Percentiles rank a stretch among this genome's conserved stretches.
Evolutionary conservation across 2,329 filamentous ascomycete species (phyloP).

Genomic region (Colletotrichum brevisporum): DNA sequence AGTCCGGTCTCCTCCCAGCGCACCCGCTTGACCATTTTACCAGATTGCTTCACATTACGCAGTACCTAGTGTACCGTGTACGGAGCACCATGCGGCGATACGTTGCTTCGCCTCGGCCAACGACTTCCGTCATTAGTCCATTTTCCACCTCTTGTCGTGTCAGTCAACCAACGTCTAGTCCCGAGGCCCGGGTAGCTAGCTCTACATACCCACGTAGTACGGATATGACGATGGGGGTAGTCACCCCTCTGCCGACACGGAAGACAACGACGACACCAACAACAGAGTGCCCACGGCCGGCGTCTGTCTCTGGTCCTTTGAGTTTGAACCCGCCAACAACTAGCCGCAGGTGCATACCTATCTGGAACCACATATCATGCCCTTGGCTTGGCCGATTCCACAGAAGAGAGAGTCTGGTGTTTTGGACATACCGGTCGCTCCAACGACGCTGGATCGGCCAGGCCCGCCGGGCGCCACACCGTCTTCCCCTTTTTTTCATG

Average conservation of each 20-base stretch:
- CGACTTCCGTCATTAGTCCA: background rate
- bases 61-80: background rate
- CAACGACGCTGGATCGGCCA: conserved; percentile 30
- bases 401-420: conserved; percentile 20
- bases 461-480: conserved; percentile 25
- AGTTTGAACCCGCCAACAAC: conserved; percentile 26
- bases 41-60: conserved; percentile 10
- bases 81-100: too few relatives aligned
- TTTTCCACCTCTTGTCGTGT: conserved; percentile 17
- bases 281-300: conserved; percentile 15
- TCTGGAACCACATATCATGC: background rate
- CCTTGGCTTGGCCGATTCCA: conserved; percentile 18
- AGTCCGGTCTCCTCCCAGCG: background rate
- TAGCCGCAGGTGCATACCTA: conserved; percentile 12
- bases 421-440: conserved; percentile 25
- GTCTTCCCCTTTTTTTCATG: conserved; percentile 15
- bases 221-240: conserved; percentile 5
- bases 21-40: conserved; percentile 9
- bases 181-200: conserved; percentile 4
- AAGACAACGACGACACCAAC: background rate
- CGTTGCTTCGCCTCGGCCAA: conserved; percentile 12
- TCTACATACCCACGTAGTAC: too few relatives aligned
- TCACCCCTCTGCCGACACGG: conserved; percentile 6
- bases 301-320: conserved; percentile 27
- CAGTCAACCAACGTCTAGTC: conserved; percentile 25